Conservation (phyloP, 2,329 filamentous ascomycete genomes). For the Akanthomyces muscarius region DNA sequence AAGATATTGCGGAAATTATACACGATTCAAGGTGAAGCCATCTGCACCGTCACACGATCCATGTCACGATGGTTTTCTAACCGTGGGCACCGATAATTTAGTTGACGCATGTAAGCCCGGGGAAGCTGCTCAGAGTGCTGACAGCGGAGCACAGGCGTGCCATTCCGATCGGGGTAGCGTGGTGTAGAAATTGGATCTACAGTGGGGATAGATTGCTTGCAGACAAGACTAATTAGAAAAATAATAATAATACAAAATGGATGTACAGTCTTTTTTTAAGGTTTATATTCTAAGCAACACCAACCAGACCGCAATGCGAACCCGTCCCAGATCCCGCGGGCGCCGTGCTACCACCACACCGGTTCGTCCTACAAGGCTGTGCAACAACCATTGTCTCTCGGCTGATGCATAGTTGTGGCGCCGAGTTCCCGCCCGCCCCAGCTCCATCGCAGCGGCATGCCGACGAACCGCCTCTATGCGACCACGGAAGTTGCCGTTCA, state of each 20-base stretch:
- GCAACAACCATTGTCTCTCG: too few species aligned
- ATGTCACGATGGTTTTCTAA: not conserved
- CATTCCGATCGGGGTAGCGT: not conserved
- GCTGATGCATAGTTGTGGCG: too few species aligned
- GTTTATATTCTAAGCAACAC: too few species aligned
- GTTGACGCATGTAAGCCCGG: conserved; percentile 1
- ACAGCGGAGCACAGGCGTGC: not conserved
- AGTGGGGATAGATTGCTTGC: not conserved
- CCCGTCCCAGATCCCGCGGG: too few species aligned
- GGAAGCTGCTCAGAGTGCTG: not conserved
- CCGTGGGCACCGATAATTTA: not conserved
- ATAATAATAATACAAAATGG: too few species aligned
- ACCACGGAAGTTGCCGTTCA: not conserved
- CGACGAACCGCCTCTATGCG: not conserved
- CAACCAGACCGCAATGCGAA: too few species aligned
- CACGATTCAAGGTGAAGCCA: not conserved
- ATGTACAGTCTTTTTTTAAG: too few species aligned
- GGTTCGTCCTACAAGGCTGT: too few species aligned
- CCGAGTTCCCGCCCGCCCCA: too few species aligned
- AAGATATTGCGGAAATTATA: not conserved
- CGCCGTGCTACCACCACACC: too few species aligned
- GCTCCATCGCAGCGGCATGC: too few species aligned
- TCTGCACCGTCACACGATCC: not conserved
- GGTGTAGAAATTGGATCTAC: not conserved
- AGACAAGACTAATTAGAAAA: too few species aligned